Percentiles rank a stretch among this genome's conserved stretches.
These are phyloP conservation scores for Mortierella sp. DNA, from an alignment of 371 early-diverging fungal species.

Conservation along the genomic window DNA sequence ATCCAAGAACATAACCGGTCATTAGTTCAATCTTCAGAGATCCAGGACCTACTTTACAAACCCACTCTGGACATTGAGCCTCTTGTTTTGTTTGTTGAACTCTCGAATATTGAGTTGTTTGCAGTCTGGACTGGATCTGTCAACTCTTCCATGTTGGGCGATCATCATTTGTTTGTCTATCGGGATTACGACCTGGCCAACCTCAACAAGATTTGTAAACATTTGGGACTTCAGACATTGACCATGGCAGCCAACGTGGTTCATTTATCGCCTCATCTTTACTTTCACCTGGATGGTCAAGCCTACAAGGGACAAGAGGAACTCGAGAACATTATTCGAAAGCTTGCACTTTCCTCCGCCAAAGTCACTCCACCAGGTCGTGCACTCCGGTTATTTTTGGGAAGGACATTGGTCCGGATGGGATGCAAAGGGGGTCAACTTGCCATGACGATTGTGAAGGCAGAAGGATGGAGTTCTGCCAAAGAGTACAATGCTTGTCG, in stretches of 20 bases:
- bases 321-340: constrained; percentile 42
- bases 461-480: constrained; percentile 49
- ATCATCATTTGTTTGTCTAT: constrained; percentile 50
- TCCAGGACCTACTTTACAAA: constrained; percentile 47
- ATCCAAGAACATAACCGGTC: constrained; percentile 33
- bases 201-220: constrained; percentile 50
- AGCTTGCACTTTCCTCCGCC: constrained; percentile 33
- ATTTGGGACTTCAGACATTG: constrained; percentile 25
- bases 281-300: constrained; percentile 40
- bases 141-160: constrained; percentile 49
- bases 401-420: constrained; percentile 32
- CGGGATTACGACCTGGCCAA: constrained; percentile 34
- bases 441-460: constrained; percentile 51
- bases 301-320: constrained; percentile 48
- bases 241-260: constrained; percentile 47
- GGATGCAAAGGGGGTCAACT: constrained; percentile 40
- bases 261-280: constrained; percentile 36
- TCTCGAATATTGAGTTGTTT: constrained; percentile 44
- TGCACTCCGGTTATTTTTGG: constrained; percentile 37
- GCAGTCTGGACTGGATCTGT: constrained; percentile 50
- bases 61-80: constrained; percentile 31
- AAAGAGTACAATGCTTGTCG: constrained; percentile 50
- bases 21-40: constrained; percentile 16
- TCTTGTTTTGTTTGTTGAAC: constrained; percentile 32
- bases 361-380: constrained; percentile 39